phyloP scores from a whole-genome alignment of 2,329 filamentous ascomycete genomes.

The Dichotomopilus funicola region DNA sequence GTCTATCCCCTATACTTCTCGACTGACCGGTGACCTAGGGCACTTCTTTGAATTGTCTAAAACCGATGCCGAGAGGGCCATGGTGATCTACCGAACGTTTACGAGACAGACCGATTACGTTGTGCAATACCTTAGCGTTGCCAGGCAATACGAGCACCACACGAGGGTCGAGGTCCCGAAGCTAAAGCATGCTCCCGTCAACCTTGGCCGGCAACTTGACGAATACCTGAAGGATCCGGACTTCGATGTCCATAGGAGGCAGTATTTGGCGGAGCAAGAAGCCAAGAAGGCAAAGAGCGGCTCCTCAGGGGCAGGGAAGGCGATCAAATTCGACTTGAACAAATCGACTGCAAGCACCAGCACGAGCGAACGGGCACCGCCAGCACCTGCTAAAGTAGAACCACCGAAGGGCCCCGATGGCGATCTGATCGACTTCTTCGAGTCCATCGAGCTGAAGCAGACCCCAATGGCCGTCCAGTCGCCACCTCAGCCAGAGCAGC shows the following conservation, averaged over 20 bases:
- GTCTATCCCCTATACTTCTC: conserved; percentile 4
- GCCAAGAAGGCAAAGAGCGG: conserved; percentile 49
- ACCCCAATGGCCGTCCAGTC: conserved; percentile 55
- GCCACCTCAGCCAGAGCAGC: conserved; percentile 31
- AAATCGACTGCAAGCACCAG: conserved; percentile 28
- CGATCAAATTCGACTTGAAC: conserved; percentile 32
- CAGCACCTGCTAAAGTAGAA: conserved; percentile 35
- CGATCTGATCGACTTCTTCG: conserved; percentile 91
- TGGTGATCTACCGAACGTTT: conserved; percentile 88
- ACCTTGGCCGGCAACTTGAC: conserved; percentile 79
- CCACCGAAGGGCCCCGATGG: conserved; percentile 58
- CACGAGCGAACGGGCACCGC: conserved; percentile 31
- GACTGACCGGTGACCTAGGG: conserved; percentile 45
- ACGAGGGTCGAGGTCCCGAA: conserved; percentile 93
- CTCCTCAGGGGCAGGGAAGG: conserved; percentile 28
- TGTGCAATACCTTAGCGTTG: conserved; percentile 80
- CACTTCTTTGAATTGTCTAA: conserved; percentile 99
- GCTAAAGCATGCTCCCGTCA: conserved; percentile 93
- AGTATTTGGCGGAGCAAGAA: conserved; percentile 84
- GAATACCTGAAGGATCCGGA: conserved; percentile 93
- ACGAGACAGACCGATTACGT: conserved; percentile 88
- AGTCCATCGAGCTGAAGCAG: conserved; percentile 84
- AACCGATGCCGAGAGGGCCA: conserved; percentile 82
- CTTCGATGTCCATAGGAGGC: conserved; percentile 86
- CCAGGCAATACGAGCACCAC: conserved; percentile 83